Evolutionary conservation across 176 grass and related monocot species (phyloP), one percentile per base, ranked within the genome.

Genomic region (Oryza nivara): DNA sequence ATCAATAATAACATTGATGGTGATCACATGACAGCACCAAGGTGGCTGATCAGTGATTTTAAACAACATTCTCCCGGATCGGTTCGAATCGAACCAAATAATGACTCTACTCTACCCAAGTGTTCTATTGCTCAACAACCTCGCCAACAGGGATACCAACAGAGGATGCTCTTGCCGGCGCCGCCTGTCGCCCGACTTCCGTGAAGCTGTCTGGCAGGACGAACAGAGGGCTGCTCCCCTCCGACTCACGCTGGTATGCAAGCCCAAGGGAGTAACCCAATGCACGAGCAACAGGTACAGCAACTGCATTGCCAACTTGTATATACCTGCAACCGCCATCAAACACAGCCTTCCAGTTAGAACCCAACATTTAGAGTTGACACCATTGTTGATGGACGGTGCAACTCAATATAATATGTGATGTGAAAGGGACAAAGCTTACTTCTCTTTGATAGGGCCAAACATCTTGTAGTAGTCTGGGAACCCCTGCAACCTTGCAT

Each of bases 401-500:
- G 20, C 3, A 60, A 60, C 58, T 23, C n/a, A 63, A 23, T 3
- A 63, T 2, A 63, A 63, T 20, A 11, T 5, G n/a, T 23, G 2
- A 23, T 23, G 58, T 63, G n/a, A 63, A 23, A 46, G 19, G 11
- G 34, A 26, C 3, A 36, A 36, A 7, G 74, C 79, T 81, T 89
- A 93, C 96, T 86, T 84, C 44, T 95, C 84, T 70, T 98, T 98
- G 4, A 90, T 58, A 0, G 85, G 83, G 1, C 96, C 93, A 10
- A 44, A 49, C 64, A 95, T 35, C 32, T 83, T 77, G 38, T 98
- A 93, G 60, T 91, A 93, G 17, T 98, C 96, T 0, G 89, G 96
- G 56, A 98, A 98, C 0, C 96, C 96, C 43, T 98, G 96, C 1
- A 98, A 40, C n/a, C 93, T 90, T 17, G 93, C 93, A n/a, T 98